phyloP scores from a whole-genome alignment of 106 monocot genomes.

The Allium sativum region DNA sequence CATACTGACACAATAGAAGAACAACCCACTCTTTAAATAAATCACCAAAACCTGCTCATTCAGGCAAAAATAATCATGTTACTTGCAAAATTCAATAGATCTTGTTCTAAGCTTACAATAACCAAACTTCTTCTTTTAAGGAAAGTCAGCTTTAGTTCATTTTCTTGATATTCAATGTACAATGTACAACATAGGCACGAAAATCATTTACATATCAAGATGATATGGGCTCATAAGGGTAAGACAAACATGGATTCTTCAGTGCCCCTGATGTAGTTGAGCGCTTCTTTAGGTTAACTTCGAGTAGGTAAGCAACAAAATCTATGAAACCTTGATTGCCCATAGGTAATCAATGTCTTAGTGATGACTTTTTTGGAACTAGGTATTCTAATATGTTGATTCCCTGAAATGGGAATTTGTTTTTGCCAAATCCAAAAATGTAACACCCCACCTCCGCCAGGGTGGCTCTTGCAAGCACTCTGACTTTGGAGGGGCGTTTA shows the following conservation, averaged over 20 bases:
- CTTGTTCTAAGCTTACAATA: slow-evolving; percentile 2
- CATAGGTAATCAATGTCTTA: slow-evolving; percentile 83
- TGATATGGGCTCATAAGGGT: slow-evolving; percentile 93
- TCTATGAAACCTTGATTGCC: slow-evolving; percentile 92
- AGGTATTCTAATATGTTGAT: slow-evolving; percentile 79
- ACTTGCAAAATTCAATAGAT: not conserved
- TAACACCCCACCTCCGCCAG: too few species aligned
- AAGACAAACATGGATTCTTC: slow-evolving; percentile 87
- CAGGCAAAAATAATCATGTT: too few species aligned
- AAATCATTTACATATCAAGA: slow-evolving; percentile 28
- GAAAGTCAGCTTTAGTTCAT: not conserved
- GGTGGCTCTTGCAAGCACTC: too few species aligned
- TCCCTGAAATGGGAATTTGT: slow-evolving; percentile 40
- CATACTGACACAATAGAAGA: too few species aligned
- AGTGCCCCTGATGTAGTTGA: slow-evolving; percentile 74
- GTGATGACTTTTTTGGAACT: slow-evolving; percentile 91
- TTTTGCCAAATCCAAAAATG: not conserved
- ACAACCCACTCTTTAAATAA: too few species aligned
- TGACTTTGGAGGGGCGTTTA: too few species aligned
- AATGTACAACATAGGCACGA: not conserved
- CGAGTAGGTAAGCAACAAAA: slow-evolving; percentile 75
- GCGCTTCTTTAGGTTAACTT: slow-evolving; percentile 86
- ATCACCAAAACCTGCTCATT: too few species aligned
- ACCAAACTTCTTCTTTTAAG: slow-evolving; percentile 5
- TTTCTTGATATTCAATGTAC: not conserved